Percentiles rank a stretch among this genome's conserved stretches.
These are phyloP conservation scores for Stagonosporopsis rhizophila DNA, from an alignment of 2,329 filamentous ascomycete genomes.

Conservation along the genomic window DNA sequence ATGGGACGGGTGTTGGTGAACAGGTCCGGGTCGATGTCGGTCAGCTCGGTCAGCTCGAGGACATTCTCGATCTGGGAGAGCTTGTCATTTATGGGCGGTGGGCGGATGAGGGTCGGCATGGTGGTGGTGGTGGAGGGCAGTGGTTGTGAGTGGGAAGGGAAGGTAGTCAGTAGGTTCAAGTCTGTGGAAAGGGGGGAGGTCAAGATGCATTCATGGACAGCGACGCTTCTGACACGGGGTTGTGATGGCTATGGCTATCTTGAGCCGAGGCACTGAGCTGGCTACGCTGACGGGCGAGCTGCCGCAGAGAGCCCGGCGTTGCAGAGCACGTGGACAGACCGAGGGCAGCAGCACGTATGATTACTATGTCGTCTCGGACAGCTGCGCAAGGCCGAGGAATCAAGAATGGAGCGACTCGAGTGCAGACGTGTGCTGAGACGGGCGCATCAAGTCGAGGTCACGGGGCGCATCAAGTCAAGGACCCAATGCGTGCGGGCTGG, in stretches of 20 bases:
- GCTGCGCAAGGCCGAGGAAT: not conserved
- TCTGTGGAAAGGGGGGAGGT: slow-evolving; percentile 8
- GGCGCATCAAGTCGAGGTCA: not conserved
- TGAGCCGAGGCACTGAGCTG: slow-evolving; percentile 31
- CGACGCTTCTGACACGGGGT: slow-evolving; percentile 2
- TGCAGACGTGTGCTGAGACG: not conserved
- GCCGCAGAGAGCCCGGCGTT: slow-evolving; percentile 2
- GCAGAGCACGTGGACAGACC: not conserved
- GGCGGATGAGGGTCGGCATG: slow-evolving; percentile 71
- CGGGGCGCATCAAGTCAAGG: not conserved
- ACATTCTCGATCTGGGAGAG: slow-evolving; percentile 88
- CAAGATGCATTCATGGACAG: slow-evolving; percentile 11
- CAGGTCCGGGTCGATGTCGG: slow-evolving; percentile 79
- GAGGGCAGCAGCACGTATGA: not conserved
- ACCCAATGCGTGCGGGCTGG: too few species aligned
- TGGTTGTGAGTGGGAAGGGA: not conserved
- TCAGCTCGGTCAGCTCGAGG: slow-evolving; percentile 82
- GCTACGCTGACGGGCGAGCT: slow-evolving; percentile 12
- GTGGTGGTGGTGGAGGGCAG: not conserved
- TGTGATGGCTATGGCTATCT: slow-evolving; percentile 12
- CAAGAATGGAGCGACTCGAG: not conserved
- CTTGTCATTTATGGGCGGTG: slow-evolving; percentile 73
- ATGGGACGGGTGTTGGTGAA: slow-evolving; percentile 93
- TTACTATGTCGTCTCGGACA: too few species aligned
- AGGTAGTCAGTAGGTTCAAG: not conserved